These are phyloP conservation scores for Flaveria trinervia DNA, from an alignment of 129 eudicot species.

Conservation along the genomic window DNA sequence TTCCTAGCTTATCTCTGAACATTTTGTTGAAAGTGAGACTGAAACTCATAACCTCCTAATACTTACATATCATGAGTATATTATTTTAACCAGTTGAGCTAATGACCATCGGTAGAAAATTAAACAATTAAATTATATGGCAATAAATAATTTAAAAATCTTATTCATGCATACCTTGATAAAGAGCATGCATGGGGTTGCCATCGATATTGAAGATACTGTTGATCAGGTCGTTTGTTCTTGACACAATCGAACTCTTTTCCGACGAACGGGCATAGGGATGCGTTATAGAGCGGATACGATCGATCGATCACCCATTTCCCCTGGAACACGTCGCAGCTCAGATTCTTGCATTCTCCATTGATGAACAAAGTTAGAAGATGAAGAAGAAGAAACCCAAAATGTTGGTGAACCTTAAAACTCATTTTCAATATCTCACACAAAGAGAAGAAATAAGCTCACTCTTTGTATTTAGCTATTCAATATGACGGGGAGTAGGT, in stretches of 20 bases:
- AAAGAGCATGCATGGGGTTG: slow-evolving; percentile 62
- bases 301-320: slow-evolving; percentile 50
- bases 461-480: slow-evolving; percentile 31
- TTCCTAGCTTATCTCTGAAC: too few species aligned
- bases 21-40: too few species aligned
- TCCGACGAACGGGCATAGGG: slow-evolving; percentile 53
- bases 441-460: slow-evolving; percentile 6
- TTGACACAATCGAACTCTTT: slow-evolving; percentile 59
- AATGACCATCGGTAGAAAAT: too few species aligned
- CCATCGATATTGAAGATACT: slow-evolving; percentile 76
- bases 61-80: too few species aligned
- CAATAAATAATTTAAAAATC: too few species aligned
- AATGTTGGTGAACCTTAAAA: slow-evolving; percentile 21
- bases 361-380: background rate
- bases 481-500: slow-evolving; percentile 34
- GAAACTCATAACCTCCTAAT: too few species aligned
- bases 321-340: slow-evolving; percentile 33
- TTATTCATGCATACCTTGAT: slow-evolving; percentile 50
- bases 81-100: too few species aligned
- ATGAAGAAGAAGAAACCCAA: slow-evolving; percentile 17
- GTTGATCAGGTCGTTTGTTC: slow-evolving; percentile 64
- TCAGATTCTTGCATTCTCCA: slow-evolving; percentile 14
- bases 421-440: slow-evolving; percentile 28
- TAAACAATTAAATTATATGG: too few species aligned
- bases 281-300: slow-evolving; percentile 47